Base-by-base conservation (phyloP, 768 basidiomycete genomes). In the Mycena haematopus region DNA sequence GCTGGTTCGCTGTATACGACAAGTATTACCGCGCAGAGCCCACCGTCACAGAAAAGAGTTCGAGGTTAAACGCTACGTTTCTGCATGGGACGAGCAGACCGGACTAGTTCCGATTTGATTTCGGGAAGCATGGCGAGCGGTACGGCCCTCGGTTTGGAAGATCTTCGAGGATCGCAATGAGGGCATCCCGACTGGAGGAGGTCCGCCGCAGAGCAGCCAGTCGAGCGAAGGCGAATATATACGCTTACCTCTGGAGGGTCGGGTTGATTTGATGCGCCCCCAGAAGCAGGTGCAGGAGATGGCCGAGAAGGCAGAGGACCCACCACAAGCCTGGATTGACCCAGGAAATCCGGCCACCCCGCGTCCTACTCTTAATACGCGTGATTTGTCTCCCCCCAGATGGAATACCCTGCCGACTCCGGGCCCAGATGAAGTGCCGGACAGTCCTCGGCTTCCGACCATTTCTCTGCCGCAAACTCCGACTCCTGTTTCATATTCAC, bases 1-100 rank as follows among this genome's bases (percentile, higher is more conserved):
- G 89, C 44, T 99, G 96, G 96, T 96, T 86, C 75, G 82, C 84
- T 33, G 88, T 96, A 22, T 99, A 96, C 70, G 95, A 98, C 79
- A 85, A 78, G 49, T 86, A 96, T 74, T 93, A 92, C 73, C 91
- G 93, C 54, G 83, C 90, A 1, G 76, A 84, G 35, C 69, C 79
- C 40, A 73, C 75, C 27, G 69, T 78, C 35, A 76, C 80, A 17
- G 73, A 77, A 52, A 70, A 77, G 78, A 80, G 17, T 91, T 93
- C 72, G 82, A 87, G 60, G 82, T 89, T 7, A 83, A 83, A 62
- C 84, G 80, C 56, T 95, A 91, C 71, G 76, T 84, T 17, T 85
- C 93, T 19, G 89, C 80, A 14, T 96, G 95, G 95, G 87, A 95
- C 65, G 79, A 82, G 44, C 65, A 70, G 38, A 56, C 65, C 27